Percentiles rank a stretch among this genome's conserved stretches.
These are phyloP conservation scores for Obba rivulosa DNA, from an alignment of 768 basidiomycete genomes.

Conservation along the genomic window DNA sequence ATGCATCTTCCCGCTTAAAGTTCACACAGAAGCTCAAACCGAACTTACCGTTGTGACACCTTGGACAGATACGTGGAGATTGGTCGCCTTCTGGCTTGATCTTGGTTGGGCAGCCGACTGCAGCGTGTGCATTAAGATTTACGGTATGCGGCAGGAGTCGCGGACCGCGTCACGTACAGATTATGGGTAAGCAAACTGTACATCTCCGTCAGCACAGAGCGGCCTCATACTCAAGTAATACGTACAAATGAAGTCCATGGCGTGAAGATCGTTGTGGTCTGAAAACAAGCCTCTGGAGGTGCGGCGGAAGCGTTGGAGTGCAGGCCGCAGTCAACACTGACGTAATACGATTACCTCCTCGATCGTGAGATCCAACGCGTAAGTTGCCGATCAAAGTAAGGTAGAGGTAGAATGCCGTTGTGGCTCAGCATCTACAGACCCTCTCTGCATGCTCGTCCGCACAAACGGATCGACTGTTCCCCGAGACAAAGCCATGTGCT, in stretches of 20 bases:
- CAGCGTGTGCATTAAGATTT: background rate
- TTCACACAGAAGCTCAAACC: slow-evolving; percentile 3
- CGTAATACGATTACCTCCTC: background rate
- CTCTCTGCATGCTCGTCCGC: too few relatives aligned
- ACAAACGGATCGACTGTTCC: too few relatives aligned
- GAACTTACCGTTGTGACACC: slow-evolving; percentile 66
- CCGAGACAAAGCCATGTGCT: too few relatives aligned
- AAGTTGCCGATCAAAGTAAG: background rate
- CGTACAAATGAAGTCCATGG: slow-evolving; percentile 7
- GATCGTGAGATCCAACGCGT: background rate
- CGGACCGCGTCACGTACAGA: slow-evolving; percentile 21
- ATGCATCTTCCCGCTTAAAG: background rate
- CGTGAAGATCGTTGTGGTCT: background rate
- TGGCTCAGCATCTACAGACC: too few relatives aligned
- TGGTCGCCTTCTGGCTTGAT: slow-evolving; percentile 51
- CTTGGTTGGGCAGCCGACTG: slow-evolving; percentile 65
- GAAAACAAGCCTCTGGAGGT: background rate
- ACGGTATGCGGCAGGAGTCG: background rate
- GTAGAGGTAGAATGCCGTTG: too few relatives aligned
- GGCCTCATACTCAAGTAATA: background rate
- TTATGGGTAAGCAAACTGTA: slow-evolving; percentile 32
- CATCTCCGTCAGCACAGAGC: background rate
- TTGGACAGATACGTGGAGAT: slow-evolving; percentile 56
- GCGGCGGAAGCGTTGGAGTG: background rate
- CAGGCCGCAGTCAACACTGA: background rate